Base-by-base conservation (phyloP, 495 filamentous ascomycete species). In the Penicillium angulare region DNA sequence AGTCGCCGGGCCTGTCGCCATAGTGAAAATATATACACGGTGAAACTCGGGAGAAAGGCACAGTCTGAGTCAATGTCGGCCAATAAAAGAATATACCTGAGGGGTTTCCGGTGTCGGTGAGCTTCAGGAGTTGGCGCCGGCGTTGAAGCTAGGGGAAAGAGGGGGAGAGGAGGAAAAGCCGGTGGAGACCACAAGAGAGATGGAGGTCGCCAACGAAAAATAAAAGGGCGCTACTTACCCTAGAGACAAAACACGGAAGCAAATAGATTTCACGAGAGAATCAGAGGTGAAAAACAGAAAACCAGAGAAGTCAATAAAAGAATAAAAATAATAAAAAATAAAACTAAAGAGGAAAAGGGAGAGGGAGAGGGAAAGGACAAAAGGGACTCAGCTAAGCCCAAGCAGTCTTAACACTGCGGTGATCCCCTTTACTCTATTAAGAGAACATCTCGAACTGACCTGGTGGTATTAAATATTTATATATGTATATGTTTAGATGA, bases 1-100 rank as follows among this genome's bases (percentile, higher is more conserved):
- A 59, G 86, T 88, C 50, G 81, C 77, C 50, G 82, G 82, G 64
- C 81, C 79, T 51, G 83, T 77, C 57, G 84, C 83, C 84, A 86
- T 87, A 59, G 59, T 59, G 58, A 52, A 57, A 50, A 41, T 60
- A 55, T 62, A 46, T 61, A 56, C 53, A 59, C 47, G 21, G 41
- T 52, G 46, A 55, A 50, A 46, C 26, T 52, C 56, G 61, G 52
- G 52, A 57, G 41, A 16, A 12, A 29, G 21, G 34, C 32, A 41
- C 18, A n/a, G n/a, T 12, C 27, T 26, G 29, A 41, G 31, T 29
- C 24, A 31, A 27, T 35, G 44, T 26, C n/a, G n/a, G n/a, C n/a
- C n/a, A n/a, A n/a, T 20, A 15, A 41, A 42, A 48, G 17, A 31
- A n/a, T n/a, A n/a, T n/a, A n/a, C n/a, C n/a, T n/a, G n/a, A n/a